phyloP scores from a whole-genome alignment of 768 basidiomycete species.

The Auricularia cornea region DNA sequence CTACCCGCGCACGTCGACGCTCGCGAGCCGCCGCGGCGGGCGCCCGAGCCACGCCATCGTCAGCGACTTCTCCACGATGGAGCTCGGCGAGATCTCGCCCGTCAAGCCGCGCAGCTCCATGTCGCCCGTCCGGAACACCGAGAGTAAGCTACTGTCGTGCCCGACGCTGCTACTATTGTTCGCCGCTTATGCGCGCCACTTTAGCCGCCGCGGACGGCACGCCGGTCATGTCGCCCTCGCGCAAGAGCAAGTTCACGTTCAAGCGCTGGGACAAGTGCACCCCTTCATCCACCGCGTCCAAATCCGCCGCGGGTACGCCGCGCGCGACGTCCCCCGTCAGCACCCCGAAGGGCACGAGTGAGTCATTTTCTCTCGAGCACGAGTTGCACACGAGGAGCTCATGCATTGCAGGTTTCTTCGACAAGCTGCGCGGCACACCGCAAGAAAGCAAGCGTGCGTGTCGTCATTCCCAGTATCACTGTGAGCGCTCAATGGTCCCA shows the following conservation, averaged over 20 bases:
- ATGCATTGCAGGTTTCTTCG: neutral
- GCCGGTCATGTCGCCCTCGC: neutral
- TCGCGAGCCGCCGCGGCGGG: neutral
- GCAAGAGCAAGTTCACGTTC: constrained; percentile 1
- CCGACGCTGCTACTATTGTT: neutral
- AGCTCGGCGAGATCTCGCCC: neutral
- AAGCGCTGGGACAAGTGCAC: neutral
- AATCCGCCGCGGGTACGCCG: neutral
- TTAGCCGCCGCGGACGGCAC: neutral
- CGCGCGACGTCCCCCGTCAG: neutral
- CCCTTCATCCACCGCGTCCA: neutral
- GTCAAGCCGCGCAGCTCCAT: neutral
- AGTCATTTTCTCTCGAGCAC: neutral
- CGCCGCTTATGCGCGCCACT: neutral
- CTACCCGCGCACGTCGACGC: neutral
- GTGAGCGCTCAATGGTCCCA: neutral
- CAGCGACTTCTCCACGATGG: neutral
- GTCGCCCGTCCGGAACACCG: neutral
- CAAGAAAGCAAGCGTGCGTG: neutral
- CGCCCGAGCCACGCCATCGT: neutral
- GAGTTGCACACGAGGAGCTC: neutral
- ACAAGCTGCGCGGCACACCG: neutral
- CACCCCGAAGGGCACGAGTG: neutral
- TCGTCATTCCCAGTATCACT: neutral
- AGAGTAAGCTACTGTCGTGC: neutral